A percentile compares a stretch with the other conserved stretches of the same genome.
phyloP scores from a whole-genome alignment of 176 grass and related monocot species.

The Paspalum notatum region DNA sequence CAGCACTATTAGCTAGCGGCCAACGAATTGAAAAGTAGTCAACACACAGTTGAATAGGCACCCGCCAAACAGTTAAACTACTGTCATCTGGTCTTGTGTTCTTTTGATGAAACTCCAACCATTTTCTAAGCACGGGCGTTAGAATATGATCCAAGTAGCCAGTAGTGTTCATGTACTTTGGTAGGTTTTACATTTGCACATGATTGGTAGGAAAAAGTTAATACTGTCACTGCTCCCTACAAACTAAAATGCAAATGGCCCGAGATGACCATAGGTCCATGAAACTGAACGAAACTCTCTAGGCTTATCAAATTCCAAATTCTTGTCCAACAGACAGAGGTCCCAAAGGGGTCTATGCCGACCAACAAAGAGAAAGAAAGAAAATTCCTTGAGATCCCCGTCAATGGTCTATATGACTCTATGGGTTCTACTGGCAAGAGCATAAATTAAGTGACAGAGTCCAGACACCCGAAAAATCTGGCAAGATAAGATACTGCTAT shows the following conservation, averaged over 20 bases:
- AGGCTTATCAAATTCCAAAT: conserved; percentile 24
- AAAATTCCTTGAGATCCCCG: conserved; percentile 2
- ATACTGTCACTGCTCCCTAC: background rate
- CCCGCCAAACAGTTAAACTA: background rate
- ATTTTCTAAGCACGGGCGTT: conserved; percentile 2
- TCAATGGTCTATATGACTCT: background rate
- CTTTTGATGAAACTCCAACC: conserved; percentile 14
- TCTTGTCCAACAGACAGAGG: background rate
- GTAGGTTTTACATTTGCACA: conserved; percentile 47
- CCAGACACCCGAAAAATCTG: background rate
- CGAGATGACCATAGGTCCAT: conserved; percentile 7
- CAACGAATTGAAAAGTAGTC: conserved; percentile 11
- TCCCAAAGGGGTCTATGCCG: conserved; percentile 28
- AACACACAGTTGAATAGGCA: background rate
- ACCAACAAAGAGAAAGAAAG: background rate
- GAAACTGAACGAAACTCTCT: conserved; percentile 7
- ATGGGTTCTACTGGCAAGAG: background rate
- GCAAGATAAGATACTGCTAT: background rate
- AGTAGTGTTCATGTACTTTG: background rate
- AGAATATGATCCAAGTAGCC: background rate
- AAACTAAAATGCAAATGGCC: conserved; percentile 7
- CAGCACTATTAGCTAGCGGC: background rate
- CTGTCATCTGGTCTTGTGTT: background rate
- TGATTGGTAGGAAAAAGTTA: conserved; percentile 42
- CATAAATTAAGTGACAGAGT: background rate